phyloP scores from a whole-genome alignment of 352 stramenopile genomes.

The Globisporangium camurandrum region DNA sequence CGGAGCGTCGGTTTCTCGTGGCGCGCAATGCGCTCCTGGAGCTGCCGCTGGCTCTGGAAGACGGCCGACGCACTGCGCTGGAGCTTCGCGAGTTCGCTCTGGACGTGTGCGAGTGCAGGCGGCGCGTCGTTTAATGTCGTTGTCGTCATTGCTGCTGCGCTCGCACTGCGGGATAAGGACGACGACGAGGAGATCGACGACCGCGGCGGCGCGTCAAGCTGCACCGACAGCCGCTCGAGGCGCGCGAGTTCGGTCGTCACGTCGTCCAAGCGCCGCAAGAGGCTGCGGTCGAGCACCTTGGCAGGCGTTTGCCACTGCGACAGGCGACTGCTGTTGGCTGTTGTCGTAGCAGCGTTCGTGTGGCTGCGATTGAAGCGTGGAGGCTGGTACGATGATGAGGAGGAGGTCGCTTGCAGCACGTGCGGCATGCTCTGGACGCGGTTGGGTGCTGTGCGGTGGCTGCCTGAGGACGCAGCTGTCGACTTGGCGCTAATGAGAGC shows the following conservation, averaged over 20 bases:
- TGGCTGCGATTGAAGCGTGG: slow-evolving; percentile 2
- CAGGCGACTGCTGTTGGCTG: background rate
- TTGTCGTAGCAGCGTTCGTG: slow-evolving; percentile 1
- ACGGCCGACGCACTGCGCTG: slow-evolving; percentile 32
- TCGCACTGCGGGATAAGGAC: too few relatives aligned
- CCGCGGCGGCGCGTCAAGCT: slow-evolving; percentile 11
- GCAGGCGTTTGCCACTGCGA: slow-evolving; percentile 6
- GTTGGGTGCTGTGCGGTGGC: background rate
- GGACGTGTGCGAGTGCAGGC: slow-evolving; percentile 36
- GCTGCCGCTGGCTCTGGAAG: slow-evolving; percentile 46
- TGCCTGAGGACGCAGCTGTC: too few relatives aligned
- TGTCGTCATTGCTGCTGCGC: background rate
- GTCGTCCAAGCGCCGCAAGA: slow-evolving; percentile 53
- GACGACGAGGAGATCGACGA: slow-evolving; percentile 13
- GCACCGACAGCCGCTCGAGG: slow-evolving; percentile 26
- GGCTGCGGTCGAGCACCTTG: slow-evolving; percentile 34
- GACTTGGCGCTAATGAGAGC: background rate
- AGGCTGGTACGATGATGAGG: slow-evolving; percentile 1
- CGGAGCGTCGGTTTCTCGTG: slow-evolving; percentile 46
- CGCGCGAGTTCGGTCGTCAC: slow-evolving; percentile 38
- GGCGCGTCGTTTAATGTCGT: too few relatives aligned
- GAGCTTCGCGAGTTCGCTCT: slow-evolving; percentile 29
- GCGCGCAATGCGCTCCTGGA: slow-evolving; percentile 62
- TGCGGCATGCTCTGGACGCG: slow-evolving; percentile 11
- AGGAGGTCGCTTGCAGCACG: slow-evolving; percentile 4